Base-by-base conservation (phyloP, 768 basidiomycete genomes). In the Suillus sp. region DNA sequence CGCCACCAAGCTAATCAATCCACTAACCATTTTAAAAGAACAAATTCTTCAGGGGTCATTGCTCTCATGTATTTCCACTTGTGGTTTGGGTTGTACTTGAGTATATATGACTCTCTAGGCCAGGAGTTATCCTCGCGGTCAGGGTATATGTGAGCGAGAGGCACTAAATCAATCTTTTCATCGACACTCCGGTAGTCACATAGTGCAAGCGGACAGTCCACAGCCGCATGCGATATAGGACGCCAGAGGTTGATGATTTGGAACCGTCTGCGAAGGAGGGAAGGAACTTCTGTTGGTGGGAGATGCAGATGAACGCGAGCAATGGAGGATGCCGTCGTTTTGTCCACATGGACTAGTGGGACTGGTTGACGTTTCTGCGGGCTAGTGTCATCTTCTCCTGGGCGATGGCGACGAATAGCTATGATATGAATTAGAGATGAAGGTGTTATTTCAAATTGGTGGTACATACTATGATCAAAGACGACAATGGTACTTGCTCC, bases 171-270 rank as follows among this genome's bases (percentile, higher is more conserved):
- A 32, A 69, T 71, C 58, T 71, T 64, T 1, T 63, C 57, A 64
- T 83, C 75, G 10, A 84, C 71, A 60, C 74, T 79, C 20, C 78
- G 75, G 68, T 72, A 83, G 70, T 85, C 84, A 68, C 81, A 81
- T 0, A 83, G 73, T 13, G 79, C 78, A 40, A 85, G 77, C 5
- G 83, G 82, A 72, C 77, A 82, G 64, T 84, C 84, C 20, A 71
- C 68, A 2, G 81, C 82, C 1, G 76, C 66, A 63, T 80, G 72
- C 20, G 73, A 68, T 68, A 85, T 82, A 0, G 84, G 84, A 34
- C 84, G 78, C 84, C 84, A 85, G 64, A 85, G 71, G 70, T 84
- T 84, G 63, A 85, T 78, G 64, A 84, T 82, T 67, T 83, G 82
- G 71, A 82, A 84, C 62, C 82, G 80, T 22, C 75, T 70, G 62